Evolutionary conservation across 108 stramenopile genomes (phyloP).

Genomic region (Aurantiochytrium sp.): DNA sequence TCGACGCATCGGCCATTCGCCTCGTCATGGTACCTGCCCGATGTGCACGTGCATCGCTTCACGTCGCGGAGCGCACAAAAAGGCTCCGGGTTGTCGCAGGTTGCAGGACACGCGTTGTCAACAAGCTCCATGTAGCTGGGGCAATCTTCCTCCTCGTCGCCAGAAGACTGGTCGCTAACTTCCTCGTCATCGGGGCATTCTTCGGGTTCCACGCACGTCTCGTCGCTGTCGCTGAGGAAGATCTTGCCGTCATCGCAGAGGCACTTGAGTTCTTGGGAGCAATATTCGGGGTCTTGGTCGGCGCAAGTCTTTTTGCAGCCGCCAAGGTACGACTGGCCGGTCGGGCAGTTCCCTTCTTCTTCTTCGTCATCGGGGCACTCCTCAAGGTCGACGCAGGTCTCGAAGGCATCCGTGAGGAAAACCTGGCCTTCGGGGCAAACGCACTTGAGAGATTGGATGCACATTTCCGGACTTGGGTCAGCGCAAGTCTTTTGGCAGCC

Average conservation of each 20-base stretch:
- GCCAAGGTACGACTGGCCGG: background rate
- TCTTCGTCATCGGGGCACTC: too few species aligned
- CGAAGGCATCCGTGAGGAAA: too few species aligned
- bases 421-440: too few species aligned
- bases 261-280: background rate
- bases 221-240: too few species aligned
- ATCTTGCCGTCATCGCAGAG: background rate
- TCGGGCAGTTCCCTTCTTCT: too few species aligned
- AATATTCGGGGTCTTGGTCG: background rate
- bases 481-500: background rate
- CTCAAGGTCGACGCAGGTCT: too few species aligned
- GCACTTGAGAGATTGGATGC: too few species aligned
- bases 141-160: background rate
- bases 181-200: background rate
- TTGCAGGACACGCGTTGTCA: too few species aligned
- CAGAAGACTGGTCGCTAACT: background rate
- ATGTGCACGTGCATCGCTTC: background rate
- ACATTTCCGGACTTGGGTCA: too few species aligned
- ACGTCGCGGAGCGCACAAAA: background rate
- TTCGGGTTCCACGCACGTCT: background rate
- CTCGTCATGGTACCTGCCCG: background rate
- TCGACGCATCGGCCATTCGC: background rate
- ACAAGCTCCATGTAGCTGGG: background rate
- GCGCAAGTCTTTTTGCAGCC: background rate
- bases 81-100: too few species aligned